phyloP scores from a whole-genome alignment of 352 stramenopile species.

The Phytophthora europaea region DNA sequence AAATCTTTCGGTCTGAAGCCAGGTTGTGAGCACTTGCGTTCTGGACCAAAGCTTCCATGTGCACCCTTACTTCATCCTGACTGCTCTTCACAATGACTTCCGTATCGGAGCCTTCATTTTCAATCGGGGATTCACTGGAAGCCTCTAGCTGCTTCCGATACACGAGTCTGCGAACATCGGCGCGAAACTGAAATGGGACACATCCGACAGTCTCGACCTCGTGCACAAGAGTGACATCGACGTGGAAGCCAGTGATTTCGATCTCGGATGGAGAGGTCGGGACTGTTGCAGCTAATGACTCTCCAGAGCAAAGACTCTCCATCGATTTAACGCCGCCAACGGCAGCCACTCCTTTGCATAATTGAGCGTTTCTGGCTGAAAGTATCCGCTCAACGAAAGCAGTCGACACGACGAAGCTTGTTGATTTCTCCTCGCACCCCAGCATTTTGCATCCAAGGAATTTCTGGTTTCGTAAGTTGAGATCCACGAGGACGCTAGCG shows the following conservation, averaged over 20 bases:
- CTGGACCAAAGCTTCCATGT: conserved; percentile 26
- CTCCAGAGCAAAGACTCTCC: neutral
- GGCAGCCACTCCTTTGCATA: conserved; percentile 26
- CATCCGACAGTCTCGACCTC: conserved; percentile 23
- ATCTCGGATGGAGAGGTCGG: conserved; percentile 17
- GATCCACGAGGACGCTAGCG: conserved; percentile 31
- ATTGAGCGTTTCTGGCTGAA: conserved; percentile 49
- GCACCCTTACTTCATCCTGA: conserved; percentile 8
- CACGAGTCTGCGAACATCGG: conserved; percentile 17
- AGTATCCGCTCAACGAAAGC: conserved; percentile 54
- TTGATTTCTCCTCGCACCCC: conserved; percentile 39
- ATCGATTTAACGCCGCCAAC: neutral
- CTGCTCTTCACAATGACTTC: neutral
- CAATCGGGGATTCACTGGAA: neutral
- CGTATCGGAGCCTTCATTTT: neutral
- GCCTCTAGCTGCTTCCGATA: conserved; percentile 8
- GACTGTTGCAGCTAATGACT: neutral
- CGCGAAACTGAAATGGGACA: conserved; percentile 30
- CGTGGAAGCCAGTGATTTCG: conserved; percentile 30
- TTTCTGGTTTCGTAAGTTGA: conserved; percentile 34
- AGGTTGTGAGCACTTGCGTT: conserved; percentile 24
- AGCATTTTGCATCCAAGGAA: conserved; percentile 54
- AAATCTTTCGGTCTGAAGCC: conserved; percentile 19
- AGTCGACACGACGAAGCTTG: conserved; percentile 48
- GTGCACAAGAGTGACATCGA: conserved; percentile 30